Base-by-base conservation (phyloP, 2,329 filamentous ascomycete genomes). In the Colletotrichum navitas region DNA sequence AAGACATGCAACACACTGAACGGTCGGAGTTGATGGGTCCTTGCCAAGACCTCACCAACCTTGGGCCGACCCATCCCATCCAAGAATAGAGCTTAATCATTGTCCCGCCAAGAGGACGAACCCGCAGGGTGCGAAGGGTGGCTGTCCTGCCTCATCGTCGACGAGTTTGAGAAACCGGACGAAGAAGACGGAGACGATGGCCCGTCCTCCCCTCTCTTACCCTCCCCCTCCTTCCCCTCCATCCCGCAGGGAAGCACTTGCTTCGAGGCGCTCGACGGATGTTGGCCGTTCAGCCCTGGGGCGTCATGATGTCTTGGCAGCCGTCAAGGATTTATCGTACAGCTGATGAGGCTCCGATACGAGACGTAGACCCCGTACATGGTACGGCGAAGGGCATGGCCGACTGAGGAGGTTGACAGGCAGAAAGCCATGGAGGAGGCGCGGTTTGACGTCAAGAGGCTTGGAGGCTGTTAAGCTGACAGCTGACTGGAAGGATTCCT, bases 371-470 rank as follows among this genome's bases (percentile, higher is more conserved):
- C n/a, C n/a, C 21, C 11, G n/a, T 7, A 58, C 18, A 16, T 18
- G 12, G 2, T 14, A 21, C 52, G 11, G 32, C 6, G 32, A 24
- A 29, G 60, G 5, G 10, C n/a, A 51, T 24, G 52, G 32, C n/a
- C 55, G 45, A 45, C 64, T 49, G 39, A 52, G 68, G 34, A 43
- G 63, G 36, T 41, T 41, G 36, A 24, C 59, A 10, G 47, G 26
- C 36, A 51, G 43, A 54, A 45, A 41, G 32, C 65, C 59, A 59
- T 55, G 65, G 58, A 43, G 36, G 56, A 47, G 21, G 52, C 43
- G 56, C 45, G 54, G 60, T 72, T 72, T 69, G 69, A 69, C 69
- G 65, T 69, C 69, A 72, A 68, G 47, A 55, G 39, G 65, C 65
- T 64, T 68, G 43, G 59, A 60, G 39, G 34, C 18, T n/a, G 36